These are phyloP conservation scores for Trichomonas gallinae DNA, from an alignment of 208 protist species.

Conservation along the genomic window DNA sequence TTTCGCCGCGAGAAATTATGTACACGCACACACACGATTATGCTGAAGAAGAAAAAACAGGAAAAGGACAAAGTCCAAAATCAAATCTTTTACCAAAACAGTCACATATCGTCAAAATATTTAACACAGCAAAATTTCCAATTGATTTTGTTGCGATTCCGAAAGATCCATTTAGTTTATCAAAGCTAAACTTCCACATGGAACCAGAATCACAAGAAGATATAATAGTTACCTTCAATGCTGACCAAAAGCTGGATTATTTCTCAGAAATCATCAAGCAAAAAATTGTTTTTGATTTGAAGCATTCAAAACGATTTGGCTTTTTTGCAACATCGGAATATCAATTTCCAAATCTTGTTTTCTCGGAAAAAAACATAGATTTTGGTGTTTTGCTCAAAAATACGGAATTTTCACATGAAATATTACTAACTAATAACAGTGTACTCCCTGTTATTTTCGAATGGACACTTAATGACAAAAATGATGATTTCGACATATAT, in stretches of 20 bases:
- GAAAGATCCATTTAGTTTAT: neutral
- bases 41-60: neutral
- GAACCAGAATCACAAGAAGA: neutral
- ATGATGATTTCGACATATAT: constrained; percentile 2
- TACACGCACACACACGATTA: neutral
- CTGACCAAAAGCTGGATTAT: neutral
- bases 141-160: neutral
- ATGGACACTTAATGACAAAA: neutral
- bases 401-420: neutral
- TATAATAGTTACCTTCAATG: neutral
- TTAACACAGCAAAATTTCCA: neutral
- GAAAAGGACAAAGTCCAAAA: neutral
- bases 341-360: neutral
- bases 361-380: neutral
- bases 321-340: neutral
- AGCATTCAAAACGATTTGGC: neutral
- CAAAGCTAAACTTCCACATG: neutral
- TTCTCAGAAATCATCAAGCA: neutral
- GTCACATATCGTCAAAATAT: neutral
- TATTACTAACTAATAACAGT: neutral
- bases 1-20: neutral
- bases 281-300: neutral
- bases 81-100: neutral
- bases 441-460: neutral
- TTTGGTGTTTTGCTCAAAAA: neutral